Evolutionary conservation across 2,329 filamentous ascomycete genomes (phyloP).

Genomic region (Alternaria ethzedia): DNA sequence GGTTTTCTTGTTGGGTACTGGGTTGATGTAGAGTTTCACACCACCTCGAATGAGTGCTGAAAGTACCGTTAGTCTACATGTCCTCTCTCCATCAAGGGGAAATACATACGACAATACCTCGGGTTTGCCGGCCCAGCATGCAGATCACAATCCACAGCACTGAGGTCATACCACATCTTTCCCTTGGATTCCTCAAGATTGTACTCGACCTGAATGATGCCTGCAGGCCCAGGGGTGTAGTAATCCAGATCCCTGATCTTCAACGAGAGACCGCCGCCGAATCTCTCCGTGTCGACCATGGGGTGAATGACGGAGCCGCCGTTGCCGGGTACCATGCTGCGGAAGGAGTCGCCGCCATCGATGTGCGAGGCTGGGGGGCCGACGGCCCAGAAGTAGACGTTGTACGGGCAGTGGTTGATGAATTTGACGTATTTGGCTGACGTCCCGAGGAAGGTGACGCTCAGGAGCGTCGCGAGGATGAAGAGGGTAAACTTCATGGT

Average conservation of each 20-base stretch:
- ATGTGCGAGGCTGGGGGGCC: constrained; percentile 1
- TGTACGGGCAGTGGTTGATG: constrained; percentile 32
- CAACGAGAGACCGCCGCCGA: constrained; percentile 20
- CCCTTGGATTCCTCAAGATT: constrained; percentile 12
- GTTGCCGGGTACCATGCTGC: constrained; percentile 13
- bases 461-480: background rate
- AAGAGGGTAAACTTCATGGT: constrained; percentile 2
- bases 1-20: background rate
- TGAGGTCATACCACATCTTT: constrained; percentile 32
- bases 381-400: constrained; percentile 30
- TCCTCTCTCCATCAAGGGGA: too few relatives aligned
- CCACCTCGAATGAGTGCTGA: constrained; percentile 26
- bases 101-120: constrained; percentile 19
- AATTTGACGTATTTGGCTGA: constrained; percentile 15
- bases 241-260: constrained; percentile 31
- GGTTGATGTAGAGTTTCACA: constrained; percentile 16
- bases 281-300: constrained; percentile 15
- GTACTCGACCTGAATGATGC: constrained; percentile 35
- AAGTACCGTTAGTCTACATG: background rate
- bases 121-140: constrained; percentile 11
- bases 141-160: constrained; percentile 25
- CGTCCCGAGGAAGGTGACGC: background rate
- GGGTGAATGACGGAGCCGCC: constrained; percentile 8
- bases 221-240: constrained; percentile 21
- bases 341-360: constrained; percentile 10